A percentile compares a stretch with the other conserved stretches of the same genome.
These are phyloP conservation scores for Hyaloscypha hepaticicola DNA, from an alignment of 495 filamentous ascomycete species.

Conservation along the genomic window DNA sequence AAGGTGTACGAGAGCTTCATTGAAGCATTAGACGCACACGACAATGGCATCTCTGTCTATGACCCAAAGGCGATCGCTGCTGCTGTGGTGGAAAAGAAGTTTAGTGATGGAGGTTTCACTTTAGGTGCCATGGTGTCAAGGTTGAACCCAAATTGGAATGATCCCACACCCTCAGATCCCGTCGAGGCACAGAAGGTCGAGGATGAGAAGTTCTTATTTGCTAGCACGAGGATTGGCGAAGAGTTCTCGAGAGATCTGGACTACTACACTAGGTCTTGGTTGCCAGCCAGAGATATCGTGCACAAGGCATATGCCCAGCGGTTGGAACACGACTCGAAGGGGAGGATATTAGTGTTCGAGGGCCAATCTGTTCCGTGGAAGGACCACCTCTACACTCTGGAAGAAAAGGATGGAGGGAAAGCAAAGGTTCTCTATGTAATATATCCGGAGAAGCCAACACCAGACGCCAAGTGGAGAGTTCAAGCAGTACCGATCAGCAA, in stretches of 20 bases:
- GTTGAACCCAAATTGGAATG: constrained; percentile 73
- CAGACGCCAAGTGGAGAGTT: constrained; percentile 83
- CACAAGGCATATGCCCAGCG: constrained; percentile 66
- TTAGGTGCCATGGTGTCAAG: constrained; percentile 81
- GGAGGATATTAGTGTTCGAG: constrained; percentile 77
- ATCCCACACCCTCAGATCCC: constrained; percentile 44
- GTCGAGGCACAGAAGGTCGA: constrained; percentile 68
- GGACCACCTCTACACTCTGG: constrained; percentile 89
- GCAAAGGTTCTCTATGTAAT: constrained; percentile 81
- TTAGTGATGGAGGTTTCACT: constrained; percentile 76
- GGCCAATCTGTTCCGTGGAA: constrained; percentile 84
- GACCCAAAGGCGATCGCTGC: constrained; percentile 60
- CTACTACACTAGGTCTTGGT: constrained; percentile 72
- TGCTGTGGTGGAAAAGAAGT: constrained; percentile 72
- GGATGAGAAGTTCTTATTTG: constrained; percentile 73
- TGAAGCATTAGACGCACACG: constrained; percentile 94
- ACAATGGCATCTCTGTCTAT: constrained; percentile 88
- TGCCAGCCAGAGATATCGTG: constrained; percentile 82
- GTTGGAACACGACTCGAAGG: constrained; percentile 62
- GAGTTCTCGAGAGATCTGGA: constrained; percentile 76
- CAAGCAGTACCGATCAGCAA: constrained; percentile 79
- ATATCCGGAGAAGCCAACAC: constrained; percentile 74
- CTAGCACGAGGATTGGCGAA: constrained; percentile 78
- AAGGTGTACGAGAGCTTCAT: constrained; percentile 94
- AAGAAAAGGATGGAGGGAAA: constrained; percentile 54